Evolutionary conservation across 2,329 filamentous ascomycete genomes (phyloP).

Genomic region (Periconia sp.): DNA sequence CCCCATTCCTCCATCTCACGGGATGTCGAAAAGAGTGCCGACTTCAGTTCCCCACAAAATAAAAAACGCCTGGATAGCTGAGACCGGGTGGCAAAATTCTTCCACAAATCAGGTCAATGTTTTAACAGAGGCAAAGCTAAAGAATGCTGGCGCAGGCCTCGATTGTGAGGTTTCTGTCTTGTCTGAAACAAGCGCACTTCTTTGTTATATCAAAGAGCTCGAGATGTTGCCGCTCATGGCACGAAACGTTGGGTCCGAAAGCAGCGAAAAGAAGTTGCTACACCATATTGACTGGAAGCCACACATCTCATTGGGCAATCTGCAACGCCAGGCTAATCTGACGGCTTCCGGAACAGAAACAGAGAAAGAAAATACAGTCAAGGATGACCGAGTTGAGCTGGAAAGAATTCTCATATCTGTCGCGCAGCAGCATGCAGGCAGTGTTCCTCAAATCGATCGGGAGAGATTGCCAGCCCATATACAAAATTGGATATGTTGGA

Average conservation of each 20-base stretch:
- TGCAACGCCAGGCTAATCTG: not conserved
- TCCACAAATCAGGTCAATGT: not conserved
- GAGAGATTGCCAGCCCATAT: not conserved
- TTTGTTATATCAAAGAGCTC: not conserved
- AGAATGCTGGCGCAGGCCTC: not conserved
- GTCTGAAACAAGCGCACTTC: not conserved
- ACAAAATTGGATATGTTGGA: not conserved
- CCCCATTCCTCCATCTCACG: constrained; percentile 2
- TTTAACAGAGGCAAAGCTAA: not conserved
- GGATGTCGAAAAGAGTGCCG: not conserved
- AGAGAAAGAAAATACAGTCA: constrained; percentile 1
- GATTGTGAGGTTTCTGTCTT: not conserved
- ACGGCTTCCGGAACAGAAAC: not conserved
- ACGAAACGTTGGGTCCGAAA: not conserved
- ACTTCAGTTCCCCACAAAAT: constrained; percentile 7
- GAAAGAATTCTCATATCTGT: not conserved
- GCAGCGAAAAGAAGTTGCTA: constrained; percentile 2
- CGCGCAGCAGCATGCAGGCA: not conserved
- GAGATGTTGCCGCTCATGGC: not conserved
- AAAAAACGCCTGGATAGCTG: constrained; percentile 3
- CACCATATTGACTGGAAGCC: constrained; percentile 13
- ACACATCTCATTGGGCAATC: not conserved
- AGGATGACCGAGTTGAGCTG: not conserved
- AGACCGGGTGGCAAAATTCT: constrained; percentile 4
- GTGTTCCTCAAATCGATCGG: not conserved